A percentile compares a stretch with the other conserved stretches of the same genome.
Evolutionary conservation across 2,329 filamentous ascomycete genomes (phyloP).

Genomic region (Aspergillus uvarum): DNA sequence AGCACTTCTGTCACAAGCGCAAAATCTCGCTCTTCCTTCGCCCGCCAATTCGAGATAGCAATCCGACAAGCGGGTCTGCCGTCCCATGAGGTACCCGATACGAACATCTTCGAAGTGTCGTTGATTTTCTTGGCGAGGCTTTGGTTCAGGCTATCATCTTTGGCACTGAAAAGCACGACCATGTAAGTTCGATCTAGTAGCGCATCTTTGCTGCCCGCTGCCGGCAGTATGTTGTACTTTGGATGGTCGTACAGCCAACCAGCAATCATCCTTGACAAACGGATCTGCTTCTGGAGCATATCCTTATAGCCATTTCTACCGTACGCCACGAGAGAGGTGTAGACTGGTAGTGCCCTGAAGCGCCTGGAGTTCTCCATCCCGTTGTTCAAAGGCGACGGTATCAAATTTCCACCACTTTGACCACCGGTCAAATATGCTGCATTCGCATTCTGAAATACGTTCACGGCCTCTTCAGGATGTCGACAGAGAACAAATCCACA

Average conservation of each 20-base stretch:
- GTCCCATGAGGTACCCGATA: constrained; percentile 78
- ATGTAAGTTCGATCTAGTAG: constrained; percentile 60
- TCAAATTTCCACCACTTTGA: constrained; percentile 39
- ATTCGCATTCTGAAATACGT: constrained; percentile 78
- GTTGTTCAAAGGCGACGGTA: constrained; percentile 81
- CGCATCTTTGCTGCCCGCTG: constrained; percentile 35
- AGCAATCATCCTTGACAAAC: constrained; percentile 67
- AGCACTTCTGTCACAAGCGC: constrained; percentile 65
- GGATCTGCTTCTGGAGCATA: constrained; percentile 72
- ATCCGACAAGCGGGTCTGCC: constrained; percentile 74
- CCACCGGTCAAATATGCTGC: constrained; percentile 70
- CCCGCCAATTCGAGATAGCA: constrained; percentile 82
- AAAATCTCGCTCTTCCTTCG: constrained; percentile 67
- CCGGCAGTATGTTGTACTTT: constrained; percentile 67
- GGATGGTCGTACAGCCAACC: constrained; percentile 60
- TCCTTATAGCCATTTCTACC: constrained; percentile 66
- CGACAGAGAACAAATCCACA: constrained; percentile 84
- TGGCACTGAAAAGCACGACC: constrained; percentile 76
- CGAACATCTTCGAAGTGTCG: constrained; percentile 70
- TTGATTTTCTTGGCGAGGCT: constrained; percentile 73
- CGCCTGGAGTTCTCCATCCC: constrained; percentile 89
- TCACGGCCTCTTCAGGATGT: constrained; percentile 56
- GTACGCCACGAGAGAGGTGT: constrained; percentile 74
- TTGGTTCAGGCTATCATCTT: constrained; percentile 62
- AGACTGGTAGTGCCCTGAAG: constrained; percentile 87